These are phyloP conservation scores for Hypoxylon fragiforme DNA, from an alignment of 495 filamentous ascomycete species.

Conservation along the genomic window DNA sequence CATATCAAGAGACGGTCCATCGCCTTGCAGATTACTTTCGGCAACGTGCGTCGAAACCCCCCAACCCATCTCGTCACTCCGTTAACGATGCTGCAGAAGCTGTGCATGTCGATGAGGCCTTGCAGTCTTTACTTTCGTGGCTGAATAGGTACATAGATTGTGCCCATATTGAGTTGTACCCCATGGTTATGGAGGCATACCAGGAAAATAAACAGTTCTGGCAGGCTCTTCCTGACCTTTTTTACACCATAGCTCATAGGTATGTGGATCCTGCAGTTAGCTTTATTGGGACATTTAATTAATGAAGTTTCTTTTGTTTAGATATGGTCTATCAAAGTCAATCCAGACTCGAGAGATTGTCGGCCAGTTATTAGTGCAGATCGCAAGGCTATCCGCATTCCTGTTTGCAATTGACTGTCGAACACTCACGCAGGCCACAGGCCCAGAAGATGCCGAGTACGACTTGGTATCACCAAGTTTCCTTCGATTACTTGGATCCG, in stretches of 20 bases:
- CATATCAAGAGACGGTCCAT: slow-evolving; percentile 41
- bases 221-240: slow-evolving; percentile 32
- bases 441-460: slow-evolving; percentile 21
- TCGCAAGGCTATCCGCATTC: slow-evolving; percentile 34
- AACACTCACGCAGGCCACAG: slow-evolving; percentile 10
- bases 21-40: slow-evolving; percentile 43
- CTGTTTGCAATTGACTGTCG: slow-evolving; percentile 29
- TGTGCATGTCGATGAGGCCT: slow-evolving; percentile 43
- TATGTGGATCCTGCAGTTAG: slow-evolving; percentile 10
- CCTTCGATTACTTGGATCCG: slow-evolving; percentile 21
- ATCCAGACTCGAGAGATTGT: slow-evolving; percentile 32
- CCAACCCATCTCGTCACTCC: slow-evolving; percentile 8
- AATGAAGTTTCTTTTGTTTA: slow-evolving; percentile 3
- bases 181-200: slow-evolving; percentile 41
- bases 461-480: slow-evolving; percentile 34
- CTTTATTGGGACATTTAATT: background rate
- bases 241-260: slow-evolving; percentile 28
- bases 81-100: slow-evolving; percentile 35
- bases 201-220: slow-evolving; percentile 42
- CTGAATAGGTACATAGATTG: slow-evolving; percentile 46
- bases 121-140: slow-evolving; percentile 47
- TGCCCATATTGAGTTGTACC: slow-evolving; percentile 25
- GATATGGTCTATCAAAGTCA: slow-evolving; percentile 21
- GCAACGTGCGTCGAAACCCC: slow-evolving; percentile 37
- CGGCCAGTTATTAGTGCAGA: slow-evolving; percentile 23